Evolutionary conservation across 306 rosid species (phyloP).

Genomic region (Trifolium dubium): DNA sequence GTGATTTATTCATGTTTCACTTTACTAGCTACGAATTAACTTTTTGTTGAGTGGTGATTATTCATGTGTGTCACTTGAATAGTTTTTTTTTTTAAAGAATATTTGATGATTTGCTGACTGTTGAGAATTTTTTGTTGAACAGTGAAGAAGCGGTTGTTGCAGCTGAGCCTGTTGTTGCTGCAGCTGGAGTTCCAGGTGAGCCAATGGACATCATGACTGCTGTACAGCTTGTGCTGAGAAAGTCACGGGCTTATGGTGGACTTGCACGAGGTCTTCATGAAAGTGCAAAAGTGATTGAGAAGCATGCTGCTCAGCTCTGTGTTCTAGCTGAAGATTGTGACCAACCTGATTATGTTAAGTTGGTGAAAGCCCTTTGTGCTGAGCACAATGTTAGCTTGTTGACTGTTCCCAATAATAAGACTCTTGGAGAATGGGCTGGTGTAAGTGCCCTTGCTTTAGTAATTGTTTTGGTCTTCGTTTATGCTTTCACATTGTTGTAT

Average conservation of each 20-base stretch:
- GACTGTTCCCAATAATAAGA: slow-evolving; percentile 81
- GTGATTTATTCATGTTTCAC: not conserved
- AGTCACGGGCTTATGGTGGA: slow-evolving; percentile 78
- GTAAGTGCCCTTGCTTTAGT: slow-evolving; percentile 52
- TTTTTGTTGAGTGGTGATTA: not conserved
- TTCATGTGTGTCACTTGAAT: not conserved
- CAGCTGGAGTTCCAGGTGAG: slow-evolving; percentile 44
- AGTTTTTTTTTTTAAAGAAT: not conserved
- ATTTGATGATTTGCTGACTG: not conserved
- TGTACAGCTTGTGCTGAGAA: slow-evolving; percentile 81
- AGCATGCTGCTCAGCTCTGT: slow-evolving; percentile 83
- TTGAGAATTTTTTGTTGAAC: not conserved
- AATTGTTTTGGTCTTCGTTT: not conserved
- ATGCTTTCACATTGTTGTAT: not conserved
- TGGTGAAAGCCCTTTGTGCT: slow-evolving; percentile 70
- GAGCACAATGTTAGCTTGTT: slow-evolving; percentile 50
- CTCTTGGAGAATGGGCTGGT: slow-evolving; percentile 94
- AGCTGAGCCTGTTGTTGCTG: slow-evolving; percentile 18
- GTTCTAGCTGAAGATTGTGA: slow-evolving; percentile 86
- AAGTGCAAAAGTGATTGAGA: slow-evolving; percentile 78
- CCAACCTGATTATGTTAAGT: slow-evolving; percentile 78
- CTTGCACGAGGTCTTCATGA: slow-evolving; percentile 82
- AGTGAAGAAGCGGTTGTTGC: slow-evolving; percentile 8
- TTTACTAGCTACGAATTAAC: not conserved
- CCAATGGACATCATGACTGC: slow-evolving; percentile 61